Percentiles rank a stretch among this genome's conserved stretches.
These are phyloP conservation scores for Aspergillus terreus DNA, from an alignment of 2,329 filamentous ascomycete species.

Conservation along the genomic window DNA sequence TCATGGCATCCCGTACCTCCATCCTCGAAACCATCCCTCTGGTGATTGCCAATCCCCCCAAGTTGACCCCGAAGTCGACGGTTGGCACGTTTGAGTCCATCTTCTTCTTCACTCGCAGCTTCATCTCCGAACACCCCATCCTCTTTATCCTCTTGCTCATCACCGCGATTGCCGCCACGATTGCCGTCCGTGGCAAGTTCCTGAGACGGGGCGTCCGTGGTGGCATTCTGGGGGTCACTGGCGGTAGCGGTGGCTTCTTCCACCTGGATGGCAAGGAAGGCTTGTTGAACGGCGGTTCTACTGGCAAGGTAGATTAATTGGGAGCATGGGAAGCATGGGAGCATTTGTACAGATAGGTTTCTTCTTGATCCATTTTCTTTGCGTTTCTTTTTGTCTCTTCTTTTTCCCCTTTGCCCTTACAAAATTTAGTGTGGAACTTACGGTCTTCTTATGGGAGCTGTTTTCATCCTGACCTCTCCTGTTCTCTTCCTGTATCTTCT, in stretches of 20 bases:
- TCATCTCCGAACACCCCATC: conserved; percentile 42
- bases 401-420: conserved; percentile 10
- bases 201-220: conserved; percentile 27
- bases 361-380: conserved; percentile 9
- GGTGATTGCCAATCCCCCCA: conserved; percentile 47
- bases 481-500: not conserved
- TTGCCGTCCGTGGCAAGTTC: conserved; percentile 31
- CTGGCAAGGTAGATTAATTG: conserved; percentile 46
- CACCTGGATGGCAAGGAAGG: conserved; percentile 48
- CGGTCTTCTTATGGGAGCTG: not conserved
- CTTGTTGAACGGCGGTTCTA: conserved; percentile 38
- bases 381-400: conserved; percentile 18
- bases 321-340: conserved; percentile 19
- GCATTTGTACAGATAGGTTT: conserved; percentile 32
- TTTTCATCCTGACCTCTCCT: not conserved
- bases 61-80: conserved; percentile 48
- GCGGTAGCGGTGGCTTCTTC: conserved; percentile 42
- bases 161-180: conserved; percentile 30
- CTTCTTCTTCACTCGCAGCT: conserved; percentile 44
- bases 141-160: conserved; percentile 39
- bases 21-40: conserved; percentile 75
- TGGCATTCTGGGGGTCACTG: conserved; percentile 34
- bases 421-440: not conserved
- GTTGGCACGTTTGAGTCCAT: conserved; percentile 44
- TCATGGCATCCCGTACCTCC: conserved; percentile 81